Base-by-base conservation (phyloP, 1,139 yeast genomes). In the Magnusiomyces starmeri region DNA sequence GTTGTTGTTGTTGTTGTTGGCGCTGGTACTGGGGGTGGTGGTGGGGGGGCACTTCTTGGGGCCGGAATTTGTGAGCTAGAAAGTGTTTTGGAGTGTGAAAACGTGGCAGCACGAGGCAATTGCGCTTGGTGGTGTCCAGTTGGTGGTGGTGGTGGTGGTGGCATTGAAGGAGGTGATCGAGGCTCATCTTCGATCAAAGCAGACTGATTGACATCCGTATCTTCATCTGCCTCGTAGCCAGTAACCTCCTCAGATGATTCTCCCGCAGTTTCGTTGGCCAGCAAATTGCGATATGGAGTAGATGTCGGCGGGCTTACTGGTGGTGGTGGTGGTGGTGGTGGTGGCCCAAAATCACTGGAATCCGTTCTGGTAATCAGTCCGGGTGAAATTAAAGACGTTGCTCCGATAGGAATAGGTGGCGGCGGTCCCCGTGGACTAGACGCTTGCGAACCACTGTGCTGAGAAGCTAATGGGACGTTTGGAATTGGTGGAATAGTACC, bases 211-310 rank as follows among this genome's bases (percentile, higher is more conserved):
- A 59, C 44, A 49, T 72, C 77, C 0, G 75, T 67, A 53, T 76
- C 80, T 40, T 73, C 79, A 49, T 76, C 81, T 1, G 79, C 79
- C 50, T 76, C 80, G 55, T 77, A 75, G 0, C 79, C 81, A 0
- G 78, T 72, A 8, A 62, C 65, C 52, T 68, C 75, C 26, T 60
- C 63, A 4, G 59, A 56, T 25, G 55, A 55, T 34, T 56, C 34
- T 16, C 40, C 48, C 18, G 18, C 24, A 16, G 42, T 39, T 4
- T 26, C 47, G 24, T 44, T 39, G 6, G 39, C 21, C 9, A 20
- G 56, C 29, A 56, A 58, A 20, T 47, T 52, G 12, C 45, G 43
- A 18, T 14, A 26, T 6, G 54, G 52, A 9, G 51, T 42, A 18
- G 39, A 46, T 27, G 56, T 53, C 20, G 48, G 45, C 2, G 25